phyloP scores from a whole-genome alignment of 2,329 filamentous ascomycete species.

The Cucurbitaria berberidis region DNA sequence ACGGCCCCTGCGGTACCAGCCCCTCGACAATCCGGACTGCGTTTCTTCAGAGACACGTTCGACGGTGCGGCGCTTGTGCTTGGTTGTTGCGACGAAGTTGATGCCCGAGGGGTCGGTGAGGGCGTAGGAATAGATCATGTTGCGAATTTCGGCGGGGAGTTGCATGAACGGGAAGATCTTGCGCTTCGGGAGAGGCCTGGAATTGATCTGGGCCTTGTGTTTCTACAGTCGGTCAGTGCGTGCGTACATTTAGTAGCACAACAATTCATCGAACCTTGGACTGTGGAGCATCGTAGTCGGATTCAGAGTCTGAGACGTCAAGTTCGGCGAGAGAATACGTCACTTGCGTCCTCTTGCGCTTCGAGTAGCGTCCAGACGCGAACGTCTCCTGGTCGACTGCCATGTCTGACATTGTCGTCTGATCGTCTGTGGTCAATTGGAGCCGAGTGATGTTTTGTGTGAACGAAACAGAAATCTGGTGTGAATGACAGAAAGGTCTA shows the following conservation, averaged over 20 bases:
- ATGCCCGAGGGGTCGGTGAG: conserved; percentile 36
- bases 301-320: conserved; percentile 27
- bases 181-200: conserved; percentile 34
- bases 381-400: conserved; percentile 13
- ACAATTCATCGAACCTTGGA: conserved; percentile 33
- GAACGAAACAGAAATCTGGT: too few species aligned
- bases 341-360: conserved; percentile 44
- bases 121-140: conserved; percentile 40
- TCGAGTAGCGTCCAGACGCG: conserved; percentile 35
- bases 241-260: neutral
- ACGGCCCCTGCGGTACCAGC: neutral
- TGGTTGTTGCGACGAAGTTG: conserved; percentile 29
- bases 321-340: conserved; percentile 36
- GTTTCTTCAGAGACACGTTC: conserved; percentile 21
- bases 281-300: conserved; percentile 21
- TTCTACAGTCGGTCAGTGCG: conserved; percentile 27
- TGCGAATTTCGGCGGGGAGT: conserved; percentile 44
- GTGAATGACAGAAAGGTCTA: neutral
- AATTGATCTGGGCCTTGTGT: conserved; percentile 16
- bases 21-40: neutral
- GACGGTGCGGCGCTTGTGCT: conserved; percentile 38
- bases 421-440: neutral
- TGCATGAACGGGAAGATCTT: conserved; percentile 44
- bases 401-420: conserved; percentile 22
- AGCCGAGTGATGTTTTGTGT: neutral